Conservation (phyloP, 2,329 filamentous ascomycete genomes). For the Helicocarpus griseus region DNA sequence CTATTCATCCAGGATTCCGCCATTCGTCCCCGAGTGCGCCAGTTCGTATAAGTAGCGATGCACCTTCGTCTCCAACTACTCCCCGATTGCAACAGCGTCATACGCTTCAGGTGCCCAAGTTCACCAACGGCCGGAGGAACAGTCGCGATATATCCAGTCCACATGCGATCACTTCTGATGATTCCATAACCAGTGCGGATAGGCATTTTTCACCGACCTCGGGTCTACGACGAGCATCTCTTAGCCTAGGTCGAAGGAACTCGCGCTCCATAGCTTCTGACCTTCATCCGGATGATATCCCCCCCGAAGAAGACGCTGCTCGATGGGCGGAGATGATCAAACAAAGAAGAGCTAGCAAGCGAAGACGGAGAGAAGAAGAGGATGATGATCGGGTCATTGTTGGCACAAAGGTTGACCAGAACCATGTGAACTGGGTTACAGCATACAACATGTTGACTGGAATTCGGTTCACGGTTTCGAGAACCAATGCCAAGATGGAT, state of each 20-base stretch:
- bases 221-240: slow-evolving; percentile 64
- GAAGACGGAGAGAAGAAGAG: slow-evolving; percentile 74
- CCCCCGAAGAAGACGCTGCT: slow-evolving; percentile 80
- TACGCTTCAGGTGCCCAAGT: slow-evolving; percentile 76
- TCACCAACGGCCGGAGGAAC: slow-evolving; percentile 48
- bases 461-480: slow-evolving; percentile 90
- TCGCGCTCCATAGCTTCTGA: slow-evolving; percentile 84
- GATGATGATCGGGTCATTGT: slow-evolving; percentile 85
- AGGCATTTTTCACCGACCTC: slow-evolving; percentile 67
- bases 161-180: slow-evolving; percentile 35
- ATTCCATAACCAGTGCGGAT: slow-evolving; percentile 60
- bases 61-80: slow-evolving; percentile 26
- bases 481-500: slow-evolving; percentile 94
- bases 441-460: slow-evolving; percentile 99
- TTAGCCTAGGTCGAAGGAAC: slow-evolving; percentile 67
- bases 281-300: slow-evolving; percentile 68
- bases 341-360: slow-evolving; percentile 82
- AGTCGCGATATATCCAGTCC: slow-evolving; percentile 53
- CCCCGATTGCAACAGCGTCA: slow-evolving; percentile 70
- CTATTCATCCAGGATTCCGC: slow-evolving; percentile 16
- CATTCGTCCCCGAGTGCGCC: slow-evolving; percentile 8
- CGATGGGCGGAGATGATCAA: slow-evolving; percentile 89
- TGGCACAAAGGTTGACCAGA: slow-evolving; percentile 94
- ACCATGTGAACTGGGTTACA: slow-evolving; percentile 93
- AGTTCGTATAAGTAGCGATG: slow-evolving; percentile 6